Conservation (phyloP, 805 yeast species). For the Yamadazyma nakazawae region DNA sequence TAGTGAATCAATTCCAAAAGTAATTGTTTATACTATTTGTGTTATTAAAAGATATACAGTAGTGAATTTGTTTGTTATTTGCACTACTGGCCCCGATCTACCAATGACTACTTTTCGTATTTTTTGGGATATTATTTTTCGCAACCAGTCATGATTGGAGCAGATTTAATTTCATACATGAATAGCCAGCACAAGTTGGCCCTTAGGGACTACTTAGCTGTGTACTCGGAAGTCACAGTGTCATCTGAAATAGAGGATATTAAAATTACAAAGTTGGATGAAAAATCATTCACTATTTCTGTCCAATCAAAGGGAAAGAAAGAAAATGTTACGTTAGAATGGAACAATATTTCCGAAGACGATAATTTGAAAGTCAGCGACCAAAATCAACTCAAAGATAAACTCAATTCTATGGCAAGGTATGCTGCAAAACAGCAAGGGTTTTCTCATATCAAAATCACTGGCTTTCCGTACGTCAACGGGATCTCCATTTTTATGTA, state of each 20-base stretch:
- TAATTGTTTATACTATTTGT: too few species aligned
- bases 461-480: constrained; percentile 45
- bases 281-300: constrained; percentile 24
- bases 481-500: constrained; percentile 22
- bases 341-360: constrained; percentile 29
- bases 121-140: background rate
- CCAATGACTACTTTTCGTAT: too few species aligned
- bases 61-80: too few species aligned
- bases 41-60: too few species aligned
- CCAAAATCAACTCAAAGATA: constrained; percentile 39
- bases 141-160: background rate
- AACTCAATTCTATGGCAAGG: constrained; percentile 71
- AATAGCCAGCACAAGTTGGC: constrained; percentile 72
- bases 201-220: constrained; percentile 66
- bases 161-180: constrained; percentile 46
- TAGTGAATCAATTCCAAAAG: too few species aligned
- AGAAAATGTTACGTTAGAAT: constrained; percentile 15
- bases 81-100: background rate
- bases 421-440: constrained; percentile 63
- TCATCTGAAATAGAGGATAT: constrained; percentile 35
- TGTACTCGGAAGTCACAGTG: constrained; percentile 54
- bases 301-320: constrained; percentile 5
- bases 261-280: constrained; percentile 24
- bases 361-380: constrained; percentile 22
- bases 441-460: constrained; percentile 51